These are phyloP conservation scores for Mrakia frigida DNA, from an alignment of 768 basidiomycete genomes.

Conservation along the genomic window DNA sequence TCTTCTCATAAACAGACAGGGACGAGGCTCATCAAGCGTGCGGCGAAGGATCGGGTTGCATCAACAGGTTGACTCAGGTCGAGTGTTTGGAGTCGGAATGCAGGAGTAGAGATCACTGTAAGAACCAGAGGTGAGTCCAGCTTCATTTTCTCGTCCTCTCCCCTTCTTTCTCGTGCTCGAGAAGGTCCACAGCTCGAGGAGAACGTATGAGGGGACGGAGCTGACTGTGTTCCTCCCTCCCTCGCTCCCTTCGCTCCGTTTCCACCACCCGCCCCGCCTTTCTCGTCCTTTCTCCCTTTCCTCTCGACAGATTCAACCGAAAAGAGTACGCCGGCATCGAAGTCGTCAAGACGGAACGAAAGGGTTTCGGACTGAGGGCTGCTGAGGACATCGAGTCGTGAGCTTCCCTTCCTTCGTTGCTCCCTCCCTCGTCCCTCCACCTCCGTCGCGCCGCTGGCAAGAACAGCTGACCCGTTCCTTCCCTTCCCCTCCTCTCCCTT, in stretches of 20 bases:
- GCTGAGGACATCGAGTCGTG: slow-evolving; percentile 48
- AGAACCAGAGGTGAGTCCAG: slow-evolving; percentile 77
- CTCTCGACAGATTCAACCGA: slow-evolving; percentile 65
- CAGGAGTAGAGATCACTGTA: slow-evolving; percentile 70
- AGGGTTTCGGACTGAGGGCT: slow-evolving; percentile 88
- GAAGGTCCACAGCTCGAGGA: not conserved
- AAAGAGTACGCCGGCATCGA: slow-evolving; percentile 79
- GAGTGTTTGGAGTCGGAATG: slow-evolving; percentile 92
- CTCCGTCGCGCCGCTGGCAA: not conserved
- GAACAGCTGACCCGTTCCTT: not conserved
- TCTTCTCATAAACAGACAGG: slow-evolving; percentile 47
- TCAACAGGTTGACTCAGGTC: slow-evolving; percentile 93
- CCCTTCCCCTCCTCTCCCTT: too few relatives aligned
- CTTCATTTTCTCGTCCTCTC: not conserved
- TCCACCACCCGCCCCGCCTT: not conserved
- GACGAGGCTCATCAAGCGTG: slow-evolving; percentile 67
- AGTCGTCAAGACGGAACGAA: slow-evolving; percentile 89
- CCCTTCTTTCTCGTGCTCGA: too few relatives aligned
- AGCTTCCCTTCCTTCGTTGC: slow-evolving; percentile 37
- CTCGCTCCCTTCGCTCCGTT: not conserved
- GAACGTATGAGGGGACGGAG: not conserved
- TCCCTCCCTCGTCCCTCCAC: not conserved
- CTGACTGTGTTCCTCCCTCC: not conserved
- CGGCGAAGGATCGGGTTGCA: slow-evolving; percentile 83
- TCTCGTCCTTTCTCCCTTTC: slow-evolving; percentile 1